These are phyloP conservation scores for Clavispora phyllophila DNA, from an alignment of 805 yeast genomes.

Conservation along the genomic window DNA sequence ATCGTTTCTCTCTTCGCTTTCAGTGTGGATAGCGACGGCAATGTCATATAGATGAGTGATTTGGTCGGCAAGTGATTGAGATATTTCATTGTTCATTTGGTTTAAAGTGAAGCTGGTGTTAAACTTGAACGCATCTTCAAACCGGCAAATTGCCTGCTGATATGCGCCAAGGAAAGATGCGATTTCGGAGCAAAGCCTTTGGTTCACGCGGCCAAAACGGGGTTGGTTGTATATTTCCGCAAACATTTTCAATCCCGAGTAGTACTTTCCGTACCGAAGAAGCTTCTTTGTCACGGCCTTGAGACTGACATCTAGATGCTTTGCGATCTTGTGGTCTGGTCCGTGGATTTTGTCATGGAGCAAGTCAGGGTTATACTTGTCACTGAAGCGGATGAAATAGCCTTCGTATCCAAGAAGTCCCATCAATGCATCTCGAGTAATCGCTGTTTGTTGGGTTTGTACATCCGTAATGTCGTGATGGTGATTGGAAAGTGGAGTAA, in stretches of 20 bases:
- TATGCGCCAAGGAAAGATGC: conserved; percentile 20
- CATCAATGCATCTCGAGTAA: conserved; percentile 64
- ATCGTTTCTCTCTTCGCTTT: conserved; percentile 33
- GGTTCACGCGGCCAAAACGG: conserved; percentile 66
- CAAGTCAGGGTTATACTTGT: conserved; percentile 47
- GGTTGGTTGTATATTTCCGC: conserved; percentile 52
- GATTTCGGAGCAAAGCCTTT: conserved; percentile 63
- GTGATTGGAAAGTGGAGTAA: neutral
- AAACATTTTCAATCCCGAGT: conserved; percentile 53
- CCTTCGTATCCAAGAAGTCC: conserved; percentile 77
- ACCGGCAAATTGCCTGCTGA: conserved; percentile 28
- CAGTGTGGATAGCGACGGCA: conserved; percentile 45
- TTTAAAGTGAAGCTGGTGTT: conserved; percentile 54
- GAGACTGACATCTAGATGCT: conserved; percentile 66
- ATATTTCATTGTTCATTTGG: conserved; percentile 41
- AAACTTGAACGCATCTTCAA: conserved; percentile 51
- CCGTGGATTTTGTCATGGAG: conserved; percentile 47
- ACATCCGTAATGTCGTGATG: conserved; percentile 38
- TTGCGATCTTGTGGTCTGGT: conserved; percentile 72
- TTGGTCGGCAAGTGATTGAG: conserved; percentile 21
- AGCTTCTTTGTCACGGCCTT: conserved; percentile 64
- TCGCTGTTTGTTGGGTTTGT: conserved; percentile 64
- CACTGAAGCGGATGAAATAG: conserved; percentile 62
- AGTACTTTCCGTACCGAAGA: conserved; percentile 58
- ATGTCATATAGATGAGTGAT: conserved; percentile 58